Evolutionary conservation across 1,139 yeast genomes (phyloP), one percentile per base, ranked within the genome.

Genomic region (Magnusiomyces clavatus): DNA sequence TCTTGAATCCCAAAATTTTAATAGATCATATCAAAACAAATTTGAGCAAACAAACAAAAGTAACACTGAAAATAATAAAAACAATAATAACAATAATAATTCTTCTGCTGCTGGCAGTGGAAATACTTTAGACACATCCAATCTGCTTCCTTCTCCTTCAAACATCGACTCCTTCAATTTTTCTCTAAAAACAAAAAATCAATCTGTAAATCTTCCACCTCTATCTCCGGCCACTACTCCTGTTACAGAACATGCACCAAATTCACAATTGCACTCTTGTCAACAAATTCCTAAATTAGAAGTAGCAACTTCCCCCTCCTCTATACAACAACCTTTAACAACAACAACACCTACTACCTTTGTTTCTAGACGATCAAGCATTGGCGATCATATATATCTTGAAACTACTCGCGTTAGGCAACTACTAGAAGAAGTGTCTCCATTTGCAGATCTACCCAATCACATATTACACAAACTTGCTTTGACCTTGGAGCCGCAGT

Each of bases 401-500:
- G 54, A 51, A 38, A 46, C 35, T 34, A 43, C 46, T 43, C 53
- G 54, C 36, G 75, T 80, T 24, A 77, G 82, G 56, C 81, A 77
- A 52, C 80, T 81, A 57, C 67, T 83, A 54, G 76, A 76, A 56
- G 75, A 75, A 54, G 65, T 82, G 47, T 83, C 86, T 1, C 71
- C 83, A 52, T 83, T 83, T 63, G 72, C 77, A 39, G 69, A 76
- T 13, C 65, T 83, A 43, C 84, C 88, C 0, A 67, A 76, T 2
- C 72, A 77, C 46, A 77, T 81, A 37, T 73, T 83, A 41, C 88
- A 83, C 63, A 77, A 78, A 55, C 68, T 83, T 13, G 87, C 86
- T 0, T 69, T 82, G 47, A 77, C 79, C 16, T 84, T 80, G 10
- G 86, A 82, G 57, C 80, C 86, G 8, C 61, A 70, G 49, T 68